A percentile compares a stretch with the other conserved stretches of the same genome.
Evolutionary conservation across 169 alveolate species (phyloP).

Genomic region (Eimeria falciformis): DNA sequence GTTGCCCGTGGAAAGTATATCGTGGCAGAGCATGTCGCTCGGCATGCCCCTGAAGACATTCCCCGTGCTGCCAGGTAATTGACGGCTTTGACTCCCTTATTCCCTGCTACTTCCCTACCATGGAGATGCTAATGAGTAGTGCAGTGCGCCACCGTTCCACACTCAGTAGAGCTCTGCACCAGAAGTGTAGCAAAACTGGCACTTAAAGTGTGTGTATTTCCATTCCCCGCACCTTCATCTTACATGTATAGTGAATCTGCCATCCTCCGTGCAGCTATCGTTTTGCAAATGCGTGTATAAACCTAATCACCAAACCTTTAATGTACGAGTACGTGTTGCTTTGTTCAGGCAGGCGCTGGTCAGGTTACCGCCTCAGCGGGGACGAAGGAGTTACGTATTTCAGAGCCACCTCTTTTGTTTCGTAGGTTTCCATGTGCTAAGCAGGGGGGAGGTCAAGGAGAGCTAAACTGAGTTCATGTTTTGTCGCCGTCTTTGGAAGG

Average conservation of each 20-base stretch:
- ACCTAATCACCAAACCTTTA: neutral
- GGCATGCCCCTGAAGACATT: neutral
- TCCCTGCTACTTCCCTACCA: neutral
- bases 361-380: slow-evolving; percentile 21
- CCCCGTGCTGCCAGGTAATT: slow-evolving; percentile 13
- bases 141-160: no score
- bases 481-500: no score
- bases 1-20: neutral
- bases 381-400: slow-evolving; percentile 66
- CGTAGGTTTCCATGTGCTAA: neutral
- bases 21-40: slow-evolving; percentile 7
- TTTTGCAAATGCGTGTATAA: neutral
- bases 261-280: neutral
- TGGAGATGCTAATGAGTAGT: no score
- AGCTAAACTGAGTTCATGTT: no score
- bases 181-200: no score
- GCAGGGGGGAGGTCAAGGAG: neutral
- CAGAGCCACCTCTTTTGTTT: slow-evolving; percentile 43
- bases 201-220: no score
- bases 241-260: no score
- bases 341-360: slow-evolving; percentile 50
- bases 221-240: no score
- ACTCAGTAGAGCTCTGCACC: no score
- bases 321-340: neutral
- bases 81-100: neutral